A percentile compares a stretch with the other conserved stretches of the same genome.
Evolutionary conservation across 2,329 filamentous ascomycete genomes (phyloP).

Genomic region (Tolypocladium amazonense): DNA sequence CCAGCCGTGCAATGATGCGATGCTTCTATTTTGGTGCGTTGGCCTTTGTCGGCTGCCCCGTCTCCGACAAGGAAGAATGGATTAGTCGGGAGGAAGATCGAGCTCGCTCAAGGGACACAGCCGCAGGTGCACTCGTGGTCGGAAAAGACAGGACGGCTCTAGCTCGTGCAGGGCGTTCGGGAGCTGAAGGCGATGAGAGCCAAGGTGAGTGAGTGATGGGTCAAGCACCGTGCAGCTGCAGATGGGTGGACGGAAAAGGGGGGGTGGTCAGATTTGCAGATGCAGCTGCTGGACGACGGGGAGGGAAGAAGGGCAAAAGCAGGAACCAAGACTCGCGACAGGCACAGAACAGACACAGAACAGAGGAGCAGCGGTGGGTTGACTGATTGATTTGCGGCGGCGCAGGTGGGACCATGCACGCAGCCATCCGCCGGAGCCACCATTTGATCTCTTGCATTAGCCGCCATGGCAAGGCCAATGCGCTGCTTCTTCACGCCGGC

Average conservation of each 20-base stretch:
- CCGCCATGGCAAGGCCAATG: background rate
- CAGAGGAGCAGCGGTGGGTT: background rate
- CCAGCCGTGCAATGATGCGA: background rate
- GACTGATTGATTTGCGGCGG: background rate
- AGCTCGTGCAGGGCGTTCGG: conserved; percentile 1
- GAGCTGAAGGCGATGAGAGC: background rate
- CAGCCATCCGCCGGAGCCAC: background rate
- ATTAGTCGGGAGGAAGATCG: background rate
- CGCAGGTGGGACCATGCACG: background rate
- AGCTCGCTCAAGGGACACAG: background rate
- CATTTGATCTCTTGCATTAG: background rate
- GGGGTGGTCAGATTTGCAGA: background rate
- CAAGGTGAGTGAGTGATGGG: background rate
- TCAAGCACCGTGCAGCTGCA: background rate
- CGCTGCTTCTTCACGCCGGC: background rate
- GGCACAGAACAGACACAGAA: background rate
- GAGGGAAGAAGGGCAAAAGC: background rate
- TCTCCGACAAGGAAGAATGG: background rate
- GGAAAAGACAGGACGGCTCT: conserved; percentile 5
- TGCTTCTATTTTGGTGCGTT: background rate
- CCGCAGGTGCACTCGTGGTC: background rate
- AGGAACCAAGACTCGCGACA: background rate
- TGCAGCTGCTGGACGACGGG: background rate
- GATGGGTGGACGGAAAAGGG: background rate
- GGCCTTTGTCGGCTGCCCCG: background rate